A percentile compares a stretch with the other conserved stretches of the same genome.
Evolutionary conservation across 352 stramenopile genomes (phyloP).

Genomic region (Globisporangium recalcitrans): DNA sequence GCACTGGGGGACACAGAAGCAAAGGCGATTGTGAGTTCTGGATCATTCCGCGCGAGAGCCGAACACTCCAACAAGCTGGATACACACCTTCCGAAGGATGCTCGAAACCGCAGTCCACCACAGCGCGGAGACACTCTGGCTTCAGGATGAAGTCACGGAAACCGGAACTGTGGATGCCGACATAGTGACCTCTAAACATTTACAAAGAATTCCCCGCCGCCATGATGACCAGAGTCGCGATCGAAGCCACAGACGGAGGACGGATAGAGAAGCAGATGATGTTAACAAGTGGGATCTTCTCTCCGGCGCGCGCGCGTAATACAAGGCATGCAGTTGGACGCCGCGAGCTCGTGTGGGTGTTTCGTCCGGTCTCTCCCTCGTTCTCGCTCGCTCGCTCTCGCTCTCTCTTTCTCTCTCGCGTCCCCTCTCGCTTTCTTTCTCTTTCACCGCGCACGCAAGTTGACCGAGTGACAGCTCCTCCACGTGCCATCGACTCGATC

Average conservation of each 20-base stretch:
- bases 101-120: conserved; percentile 99
- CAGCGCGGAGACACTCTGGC: conserved; percentile 96
- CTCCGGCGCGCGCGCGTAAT: conserved; percentile 19
- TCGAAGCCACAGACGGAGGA: conserved; percentile 31
- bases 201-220: conserved; percentile 15
- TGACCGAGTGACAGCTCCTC: not conserved
- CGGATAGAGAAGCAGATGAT: conserved; percentile 78
- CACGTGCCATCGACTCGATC: conserved; percentile 8
- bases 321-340: conserved; percentile 10
- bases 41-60: not conserved
- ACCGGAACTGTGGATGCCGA: conserved; percentile 98
- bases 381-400: conserved; percentile 8
- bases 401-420: not conserved
- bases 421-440: conserved; percentile 10
- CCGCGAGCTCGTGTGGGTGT: conserved; percentile 10
- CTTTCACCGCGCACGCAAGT: not conserved
- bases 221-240: conserved; percentile 16
- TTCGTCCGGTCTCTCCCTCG: conserved; percentile 8
- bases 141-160: conserved; percentile 99
- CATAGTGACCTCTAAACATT: conserved; percentile 95
- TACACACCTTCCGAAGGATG: conserved; percentile 96
- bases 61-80: not conserved
- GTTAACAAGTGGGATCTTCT: conserved; percentile 61
- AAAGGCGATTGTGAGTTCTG: conserved; percentile 16
- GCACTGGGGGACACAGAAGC: conserved; percentile 57